Conservation (phyloP, 805 yeast species). For the Schizosaccharomyces osmophilus region DNA sequence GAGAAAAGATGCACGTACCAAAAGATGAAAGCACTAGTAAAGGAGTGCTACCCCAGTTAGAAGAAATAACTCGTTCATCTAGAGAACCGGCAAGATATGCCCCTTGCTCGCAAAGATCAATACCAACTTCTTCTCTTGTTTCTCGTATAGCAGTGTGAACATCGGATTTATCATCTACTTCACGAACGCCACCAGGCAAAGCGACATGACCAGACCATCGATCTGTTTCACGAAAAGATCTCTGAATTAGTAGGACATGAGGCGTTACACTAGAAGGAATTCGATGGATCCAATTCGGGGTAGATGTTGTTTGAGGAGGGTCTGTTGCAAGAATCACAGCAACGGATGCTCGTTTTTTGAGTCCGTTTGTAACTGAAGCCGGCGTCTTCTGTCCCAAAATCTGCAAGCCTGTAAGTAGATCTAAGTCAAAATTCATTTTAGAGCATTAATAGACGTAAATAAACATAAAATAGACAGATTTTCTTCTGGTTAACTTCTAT, state of each 20-base stretch:
- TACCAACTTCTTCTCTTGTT: conserved; percentile 18
- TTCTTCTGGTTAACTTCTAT: too few relatives aligned
- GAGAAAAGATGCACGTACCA: conserved; percentile 5
- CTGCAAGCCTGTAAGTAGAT: not conserved
- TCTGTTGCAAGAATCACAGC: not conserved
- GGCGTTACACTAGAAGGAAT: conserved; percentile 4
- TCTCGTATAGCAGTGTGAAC: conserved; percentile 17
- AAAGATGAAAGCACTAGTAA: conserved; percentile 16
- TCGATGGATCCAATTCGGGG: not conserved
- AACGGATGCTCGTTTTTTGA: not conserved
- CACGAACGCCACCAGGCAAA: conserved; percentile 19
- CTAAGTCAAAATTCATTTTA: not conserved
- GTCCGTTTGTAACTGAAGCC: not conserved
- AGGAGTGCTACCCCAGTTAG: conserved; percentile 1
- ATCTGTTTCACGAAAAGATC: conserved; percentile 15
- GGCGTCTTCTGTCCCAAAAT: not conserved
- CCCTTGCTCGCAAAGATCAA: conserved; percentile 11
- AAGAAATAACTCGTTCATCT: conserved; percentile 11
- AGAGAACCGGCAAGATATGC: conserved; percentile 15
- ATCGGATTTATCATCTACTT: conserved; percentile 14
- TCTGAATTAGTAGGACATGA: conserved; percentile 17
- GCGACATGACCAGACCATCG: conserved; percentile 21
- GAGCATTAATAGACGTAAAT: not conserved
- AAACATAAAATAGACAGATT: not conserved
- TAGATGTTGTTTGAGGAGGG: not conserved